A percentile compares a stretch with the other conserved stretches of the same genome.
These are phyloP conservation scores for Penicillium sp. DNA, from an alignment of 2,329 filamentous ascomycete species.

Conservation along the genomic window DNA sequence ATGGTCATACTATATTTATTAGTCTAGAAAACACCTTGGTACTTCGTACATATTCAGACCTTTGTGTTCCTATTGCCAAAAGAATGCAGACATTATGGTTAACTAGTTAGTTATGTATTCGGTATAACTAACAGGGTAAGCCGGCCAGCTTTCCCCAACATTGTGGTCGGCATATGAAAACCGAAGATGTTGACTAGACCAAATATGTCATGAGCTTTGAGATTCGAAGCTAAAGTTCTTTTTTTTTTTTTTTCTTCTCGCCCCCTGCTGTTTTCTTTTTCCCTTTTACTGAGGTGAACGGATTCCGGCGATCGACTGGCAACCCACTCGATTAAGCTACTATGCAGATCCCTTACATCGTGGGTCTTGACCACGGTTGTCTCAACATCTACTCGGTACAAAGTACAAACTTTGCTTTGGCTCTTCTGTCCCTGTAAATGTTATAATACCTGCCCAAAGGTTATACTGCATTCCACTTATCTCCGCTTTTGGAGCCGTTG, in stretches of 20 bases:
- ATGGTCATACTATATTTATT: not conserved
- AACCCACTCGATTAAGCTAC: constrained; percentile 14
- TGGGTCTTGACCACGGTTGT: constrained; percentile 2
- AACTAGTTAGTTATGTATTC: not conserved
- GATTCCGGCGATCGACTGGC: constrained; percentile 13
- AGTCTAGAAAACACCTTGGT: not conserved
- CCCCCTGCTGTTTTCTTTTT: not conserved
- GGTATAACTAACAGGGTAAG: not conserved
- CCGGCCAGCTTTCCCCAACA: not conserved
- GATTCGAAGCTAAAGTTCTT: not conserved
- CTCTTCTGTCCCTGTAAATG: not conserved
- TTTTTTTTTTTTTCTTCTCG: too few species aligned
- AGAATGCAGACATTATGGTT: not conserved
- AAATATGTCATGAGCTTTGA: not conserved
- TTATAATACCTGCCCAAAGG: not conserved
- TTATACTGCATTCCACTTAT: too few species aligned
- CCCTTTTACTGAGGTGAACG: not conserved
- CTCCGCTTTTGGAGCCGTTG: too few species aligned
- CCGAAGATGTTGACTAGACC: not conserved
- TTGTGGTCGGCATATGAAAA: not conserved
- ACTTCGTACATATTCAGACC: not conserved
- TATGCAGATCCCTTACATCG: constrained; percentile 13
- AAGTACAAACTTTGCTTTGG: not conserved
- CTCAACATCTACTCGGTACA: not conserved
- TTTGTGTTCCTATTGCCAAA: not conserved